Evolutionary conservation across 805 yeast genomes (phyloP).

Genomic region (Ogataea ganodermae): DNA sequence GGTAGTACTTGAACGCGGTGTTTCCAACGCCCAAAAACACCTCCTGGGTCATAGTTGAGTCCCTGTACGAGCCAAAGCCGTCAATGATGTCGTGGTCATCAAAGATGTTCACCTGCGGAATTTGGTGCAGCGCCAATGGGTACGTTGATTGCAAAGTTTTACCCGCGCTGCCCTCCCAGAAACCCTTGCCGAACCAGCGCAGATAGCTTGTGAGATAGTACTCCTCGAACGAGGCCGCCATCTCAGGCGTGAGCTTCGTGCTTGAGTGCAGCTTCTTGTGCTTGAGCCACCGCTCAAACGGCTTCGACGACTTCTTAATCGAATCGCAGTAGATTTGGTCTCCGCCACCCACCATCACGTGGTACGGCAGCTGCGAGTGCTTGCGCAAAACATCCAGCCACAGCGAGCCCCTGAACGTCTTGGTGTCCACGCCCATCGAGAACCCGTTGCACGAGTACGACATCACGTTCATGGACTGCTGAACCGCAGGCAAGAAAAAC

Average conservation of each 20-base stretch:
- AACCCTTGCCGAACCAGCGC: constrained; percentile 89
- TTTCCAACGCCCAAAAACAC: constrained; percentile 74
- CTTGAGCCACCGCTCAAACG: constrained; percentile 63
- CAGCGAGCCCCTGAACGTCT: constrained; percentile 66
- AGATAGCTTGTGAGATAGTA: constrained; percentile 76
- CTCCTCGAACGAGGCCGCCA: constrained; percentile 55
- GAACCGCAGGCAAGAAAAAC: constrained; percentile 66
- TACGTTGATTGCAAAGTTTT: constrained; percentile 64
- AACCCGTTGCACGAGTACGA: constrained; percentile 92
- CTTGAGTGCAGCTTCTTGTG: constrained; percentile 49
- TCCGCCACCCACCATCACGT: constrained; percentile 97
- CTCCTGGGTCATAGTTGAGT: constrained; percentile 69
- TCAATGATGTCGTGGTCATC: constrained; percentile 98
- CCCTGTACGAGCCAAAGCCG: constrained; percentile 89
- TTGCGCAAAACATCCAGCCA: constrained; percentile 83
- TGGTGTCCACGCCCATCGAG: constrained; percentile 69
- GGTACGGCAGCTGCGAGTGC: constrained; percentile 65
- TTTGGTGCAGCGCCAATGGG: constrained; percentile 76
- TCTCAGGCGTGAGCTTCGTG: constrained; percentile 46
- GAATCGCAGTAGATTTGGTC: constrained; percentile 92
- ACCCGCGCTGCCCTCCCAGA: constrained; percentile 72
- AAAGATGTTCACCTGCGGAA: constrained; percentile 82
- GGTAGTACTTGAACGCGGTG: constrained; percentile 79
- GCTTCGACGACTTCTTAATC: constrained; percentile 58
- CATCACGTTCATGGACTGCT: constrained; percentile 76